A percentile compares a stretch with the other conserved stretches of the same genome.
Evolutionary conservation across 2,329 filamentous ascomycete species (phyloP).

Genomic region (Sporothrix phasma): DNA sequence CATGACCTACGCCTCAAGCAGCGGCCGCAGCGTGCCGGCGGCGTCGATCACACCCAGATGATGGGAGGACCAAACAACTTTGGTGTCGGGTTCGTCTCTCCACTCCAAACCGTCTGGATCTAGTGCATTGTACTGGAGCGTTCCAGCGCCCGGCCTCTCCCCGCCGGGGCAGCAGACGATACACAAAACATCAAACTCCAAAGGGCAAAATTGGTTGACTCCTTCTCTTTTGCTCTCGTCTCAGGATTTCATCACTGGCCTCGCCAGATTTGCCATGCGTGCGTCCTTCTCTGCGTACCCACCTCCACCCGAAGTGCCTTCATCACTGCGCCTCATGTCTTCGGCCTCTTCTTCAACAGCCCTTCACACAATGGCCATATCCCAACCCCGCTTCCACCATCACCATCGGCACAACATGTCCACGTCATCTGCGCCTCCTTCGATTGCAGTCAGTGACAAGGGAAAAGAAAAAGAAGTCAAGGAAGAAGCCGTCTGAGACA

Average conservation of each 20-base stretch:
- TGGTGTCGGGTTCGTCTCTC: conserved; percentile 53
- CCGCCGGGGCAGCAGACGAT: not conserved
- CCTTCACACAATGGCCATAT: conserved; percentile 34
- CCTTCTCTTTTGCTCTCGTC: conserved; percentile 33
- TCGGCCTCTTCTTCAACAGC: conserved; percentile 25
- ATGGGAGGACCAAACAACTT: conserved; percentile 38
- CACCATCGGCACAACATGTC: conserved; percentile 32
- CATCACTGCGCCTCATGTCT: conserved; percentile 27
- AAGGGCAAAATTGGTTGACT: conserved; percentile 28
- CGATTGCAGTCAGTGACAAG: conserved; percentile 24
- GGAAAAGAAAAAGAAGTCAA: conserved; percentile 26
- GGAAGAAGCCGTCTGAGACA: conserved; percentile 18
- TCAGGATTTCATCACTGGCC: conserved; percentile 14
- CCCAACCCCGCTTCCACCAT: conserved; percentile 24
- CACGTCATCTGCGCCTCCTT: conserved; percentile 27
- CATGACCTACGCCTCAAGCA: conserved; percentile 32
- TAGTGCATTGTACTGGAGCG: conserved; percentile 29
- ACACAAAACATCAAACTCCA: conserved; percentile 8
- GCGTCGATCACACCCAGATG: conserved; percentile 34
- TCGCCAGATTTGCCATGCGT: conserved; percentile 14
- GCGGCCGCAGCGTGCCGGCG: conserved; percentile 6
- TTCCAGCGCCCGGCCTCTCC: conserved; percentile 16
- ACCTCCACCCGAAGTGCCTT: conserved; percentile 33
- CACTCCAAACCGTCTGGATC: conserved; percentile 52
- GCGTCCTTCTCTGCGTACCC: conserved; percentile 27